These are phyloP conservation scores for Penicillium sp. DNA, from an alignment of 2,329 filamentous ascomycete species.

Conservation along the genomic window DNA sequence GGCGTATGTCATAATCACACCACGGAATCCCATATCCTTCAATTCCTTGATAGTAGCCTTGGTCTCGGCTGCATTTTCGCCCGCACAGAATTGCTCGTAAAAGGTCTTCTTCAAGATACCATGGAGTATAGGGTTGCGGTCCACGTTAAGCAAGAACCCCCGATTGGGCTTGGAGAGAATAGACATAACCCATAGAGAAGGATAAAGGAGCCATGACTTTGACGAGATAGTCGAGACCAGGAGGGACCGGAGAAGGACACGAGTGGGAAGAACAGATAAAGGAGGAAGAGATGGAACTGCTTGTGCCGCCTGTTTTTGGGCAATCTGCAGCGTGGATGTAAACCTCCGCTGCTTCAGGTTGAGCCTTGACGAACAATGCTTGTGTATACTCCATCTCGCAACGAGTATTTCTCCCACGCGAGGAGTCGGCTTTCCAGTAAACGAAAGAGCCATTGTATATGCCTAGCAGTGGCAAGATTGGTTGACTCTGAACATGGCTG, in stretches of 20 bases:
- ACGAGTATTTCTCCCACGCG: slow-evolving; percentile 18
- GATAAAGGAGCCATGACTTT: slow-evolving; percentile 65
- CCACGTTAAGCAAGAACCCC: slow-evolving; percentile 67
- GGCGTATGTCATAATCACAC: slow-evolving; percentile 84
- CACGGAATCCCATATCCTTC: slow-evolving; percentile 77
- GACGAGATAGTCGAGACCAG: slow-evolving; percentile 57
- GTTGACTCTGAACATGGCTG: neutral
- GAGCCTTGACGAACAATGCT: neutral
- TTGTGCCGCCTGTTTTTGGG: slow-evolving; percentile 17
- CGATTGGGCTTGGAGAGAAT: slow-evolving; percentile 66
- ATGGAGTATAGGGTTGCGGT: slow-evolving; percentile 74
- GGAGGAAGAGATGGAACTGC: slow-evolving; percentile 24
- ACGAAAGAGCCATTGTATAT: slow-evolving; percentile 19
- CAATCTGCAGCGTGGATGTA: slow-evolving; percentile 27
- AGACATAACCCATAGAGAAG: slow-evolving; percentile 72
- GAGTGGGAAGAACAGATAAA: slow-evolving; percentile 40
- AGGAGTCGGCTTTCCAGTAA: slow-evolving; percentile 21
- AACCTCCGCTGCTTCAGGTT: slow-evolving; percentile 18
- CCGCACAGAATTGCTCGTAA: slow-evolving; percentile 90
- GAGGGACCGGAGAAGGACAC: slow-evolving; percentile 49
- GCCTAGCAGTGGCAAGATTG: neutral
- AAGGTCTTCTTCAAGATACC: slow-evolving; percentile 69
- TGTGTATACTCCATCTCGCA: slow-evolving; percentile 13
- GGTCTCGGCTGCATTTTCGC: slow-evolving; percentile 74
- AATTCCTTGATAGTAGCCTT: slow-evolving; percentile 66